phyloP scores from a whole-genome alignment of 768 basidiomycete species.

The Strobilomyces confusus region DNA sequence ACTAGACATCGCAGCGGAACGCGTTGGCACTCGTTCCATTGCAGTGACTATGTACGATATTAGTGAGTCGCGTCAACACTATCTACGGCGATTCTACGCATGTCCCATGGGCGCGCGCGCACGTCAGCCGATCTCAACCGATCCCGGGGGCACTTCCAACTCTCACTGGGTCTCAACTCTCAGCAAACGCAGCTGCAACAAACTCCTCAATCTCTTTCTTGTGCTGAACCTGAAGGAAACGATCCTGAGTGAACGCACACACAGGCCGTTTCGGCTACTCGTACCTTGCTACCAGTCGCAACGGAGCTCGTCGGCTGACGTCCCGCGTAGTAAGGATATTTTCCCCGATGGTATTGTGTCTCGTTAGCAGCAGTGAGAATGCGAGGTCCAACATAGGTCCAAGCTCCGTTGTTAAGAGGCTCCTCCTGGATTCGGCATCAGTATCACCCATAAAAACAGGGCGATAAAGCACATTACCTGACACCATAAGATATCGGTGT shows the following conservation, averaged over 20 bases:
- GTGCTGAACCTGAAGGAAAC: slow-evolving; percentile 55
- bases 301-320: slow-evolving; percentile 90
- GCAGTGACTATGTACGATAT: too few relatives aligned
- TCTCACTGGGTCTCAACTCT: slow-evolving; percentile 7
- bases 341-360: slow-evolving; percentile 87
- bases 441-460: not conserved
- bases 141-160: too few relatives aligned
- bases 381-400: slow-evolving; percentile 93
- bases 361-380: slow-evolving; percentile 90
- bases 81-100: too few relatives aligned
- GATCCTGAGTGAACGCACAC: not conserved
- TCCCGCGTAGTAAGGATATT: slow-evolving; percentile 90
- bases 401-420: slow-evolving; percentile 95
- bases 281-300: slow-evolving; percentile 86
- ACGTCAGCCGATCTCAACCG: too few relatives aligned
- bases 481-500: slow-evolving; percentile 90
- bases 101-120: too few relatives aligned
- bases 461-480: slow-evolving; percentile 45
- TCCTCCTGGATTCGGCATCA: slow-evolving; percentile 86
- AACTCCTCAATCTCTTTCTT: slow-evolving; percentile 88
- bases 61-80: too few relatives aligned
- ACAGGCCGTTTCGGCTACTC: slow-evolving; percentile 1
- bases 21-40: too few relatives aligned
- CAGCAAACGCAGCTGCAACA: slow-evolving; percentile 55
- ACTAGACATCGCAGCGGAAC: too few relatives aligned